Conservation (phyloP, 768 basidiomycete genomes). For the Macrolepiota albuminosa region DNA sequence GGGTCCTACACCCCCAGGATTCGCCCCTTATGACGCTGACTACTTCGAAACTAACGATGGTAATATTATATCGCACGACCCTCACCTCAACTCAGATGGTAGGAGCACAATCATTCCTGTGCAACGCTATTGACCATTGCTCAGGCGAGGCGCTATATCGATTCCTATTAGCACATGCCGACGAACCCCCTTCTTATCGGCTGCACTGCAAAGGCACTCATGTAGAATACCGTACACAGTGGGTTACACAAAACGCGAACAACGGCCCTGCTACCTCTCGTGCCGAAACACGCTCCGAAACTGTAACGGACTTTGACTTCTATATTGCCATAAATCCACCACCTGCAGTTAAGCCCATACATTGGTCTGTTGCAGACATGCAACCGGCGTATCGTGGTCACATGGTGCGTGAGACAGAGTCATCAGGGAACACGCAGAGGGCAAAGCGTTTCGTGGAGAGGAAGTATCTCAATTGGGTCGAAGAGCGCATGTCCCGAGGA, state of each 20-base stretch:
- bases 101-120: conserved; percentile 15
- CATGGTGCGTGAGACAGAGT: conserved; percentile 49
- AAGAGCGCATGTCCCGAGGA: conserved; percentile 41
- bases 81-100: conserved; percentile 64
- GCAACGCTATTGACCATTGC: conserved; percentile 2
- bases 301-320: conserved; percentile 60
- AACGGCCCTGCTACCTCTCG: conserved; percentile 24
- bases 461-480: conserved; percentile 37
- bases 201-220: conserved; percentile 50
- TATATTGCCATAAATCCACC: conserved; percentile 43
- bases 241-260: conserved; percentile 26
- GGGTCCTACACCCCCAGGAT: conserved; percentile 45
- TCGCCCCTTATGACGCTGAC: conserved; percentile 60
- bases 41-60: conserved; percentile 44
- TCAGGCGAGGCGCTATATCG: conserved; percentile 66
- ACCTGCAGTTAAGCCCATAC: conserved; percentile 31
- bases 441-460: conserved; percentile 36
- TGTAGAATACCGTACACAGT: conserved; percentile 38
- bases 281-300: conserved; percentile 47
- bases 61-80: conserved; percentile 65
- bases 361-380: conserved; percentile 55
- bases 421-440: conserved; percentile 27
- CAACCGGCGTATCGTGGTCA: conserved; percentile 56
- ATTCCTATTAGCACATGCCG: conserved; percentile 54
- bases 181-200: conserved; percentile 33